A percentile compares a stretch with the other conserved stretches of the same genome.
These are phyloP conservation scores for Kernera saxatilis DNA, from an alignment of 345 rosid genomes.

Conservation along the genomic window DNA sequence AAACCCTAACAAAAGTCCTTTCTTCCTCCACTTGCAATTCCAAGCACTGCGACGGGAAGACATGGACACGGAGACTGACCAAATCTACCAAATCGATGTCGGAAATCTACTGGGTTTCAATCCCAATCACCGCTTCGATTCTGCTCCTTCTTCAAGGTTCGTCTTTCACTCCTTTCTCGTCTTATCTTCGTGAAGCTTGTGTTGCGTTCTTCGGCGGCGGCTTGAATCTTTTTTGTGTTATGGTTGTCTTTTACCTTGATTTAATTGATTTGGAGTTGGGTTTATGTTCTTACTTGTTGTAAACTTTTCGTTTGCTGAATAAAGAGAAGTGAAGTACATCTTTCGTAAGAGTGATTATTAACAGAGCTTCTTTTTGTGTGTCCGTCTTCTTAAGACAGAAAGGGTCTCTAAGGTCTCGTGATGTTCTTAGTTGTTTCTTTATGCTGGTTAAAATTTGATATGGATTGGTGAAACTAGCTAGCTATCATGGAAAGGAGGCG, in stretches of 20 bases:
- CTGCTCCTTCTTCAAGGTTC: constrained; percentile 63
- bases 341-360: neutral
- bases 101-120: constrained; percentile 72
- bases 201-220: constrained; percentile 12
- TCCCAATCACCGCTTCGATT: constrained; percentile 40
- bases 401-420: neutral
- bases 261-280: neutral
- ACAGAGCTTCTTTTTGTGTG: neutral
- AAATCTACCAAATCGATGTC: constrained; percentile 46
- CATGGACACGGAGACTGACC: constrained; percentile 35
- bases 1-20: constrained; percentile 24
- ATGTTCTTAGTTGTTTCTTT: neutral
- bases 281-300: neutral
- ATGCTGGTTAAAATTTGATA: neutral
- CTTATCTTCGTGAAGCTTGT: neutral
- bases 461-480: neutral
- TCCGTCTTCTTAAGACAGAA: neutral
- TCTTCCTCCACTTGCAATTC: neutral
- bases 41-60: constrained; percentile 15
- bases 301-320: neutral
- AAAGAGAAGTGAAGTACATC: neutral
- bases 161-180: neutral
- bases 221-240: neutral
- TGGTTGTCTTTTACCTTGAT: neutral
- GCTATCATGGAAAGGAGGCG: neutral